Percentiles rank a stretch among this genome's conserved stretches.
Conservation (phyloP, 1,284 basidiomycete species). For the Phylloporus gajari region DNA sequence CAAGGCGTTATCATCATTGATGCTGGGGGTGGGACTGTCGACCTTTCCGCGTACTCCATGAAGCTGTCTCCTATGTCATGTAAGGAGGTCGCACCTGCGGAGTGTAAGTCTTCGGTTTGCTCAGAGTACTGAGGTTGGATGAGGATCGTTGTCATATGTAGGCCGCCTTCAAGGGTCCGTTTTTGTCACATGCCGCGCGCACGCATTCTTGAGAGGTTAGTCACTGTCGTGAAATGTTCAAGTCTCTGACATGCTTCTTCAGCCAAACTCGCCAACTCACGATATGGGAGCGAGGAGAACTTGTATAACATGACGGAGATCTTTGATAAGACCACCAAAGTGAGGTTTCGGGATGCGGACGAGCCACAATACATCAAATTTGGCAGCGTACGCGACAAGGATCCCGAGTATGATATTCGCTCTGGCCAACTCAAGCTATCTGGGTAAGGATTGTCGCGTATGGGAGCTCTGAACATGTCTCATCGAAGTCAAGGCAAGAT, state of each 20-base stretch:
- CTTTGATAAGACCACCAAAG: slow-evolving; percentile 62
- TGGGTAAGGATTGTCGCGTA: slow-evolving; percentile 45
- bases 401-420: slow-evolving; percentile 52
- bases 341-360: slow-evolving; percentile 51
- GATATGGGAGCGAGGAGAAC: slow-evolving; percentile 40
- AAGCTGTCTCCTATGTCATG: neutral
- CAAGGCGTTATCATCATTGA: slow-evolving; percentile 1
- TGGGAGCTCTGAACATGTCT: slow-evolving; percentile 5
- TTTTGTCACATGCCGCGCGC: slow-evolving; percentile 43
- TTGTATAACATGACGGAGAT: slow-evolving; percentile 52
- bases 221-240: slow-evolving; percentile 11
- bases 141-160: neutral
- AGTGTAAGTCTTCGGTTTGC: neutral
- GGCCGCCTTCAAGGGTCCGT: neutral
- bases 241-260: slow-evolving; percentile 32
- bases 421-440: slow-evolving; percentile 55
- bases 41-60: neutral
- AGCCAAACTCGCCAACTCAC: slow-evolving; percentile 45
- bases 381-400: slow-evolving; percentile 55
- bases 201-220: slow-evolving; percentile 50
- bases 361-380: slow-evolving; percentile 60
- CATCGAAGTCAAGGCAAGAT: slow-evolving; percentile 4
- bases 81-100: neutral
- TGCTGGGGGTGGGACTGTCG: neutral
- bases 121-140: neutral